Percentiles rank a stretch among this genome's conserved stretches.
Conservation (phyloP, 2,329 filamentous ascomycete species). For the Alternaria sp. region DNA sequence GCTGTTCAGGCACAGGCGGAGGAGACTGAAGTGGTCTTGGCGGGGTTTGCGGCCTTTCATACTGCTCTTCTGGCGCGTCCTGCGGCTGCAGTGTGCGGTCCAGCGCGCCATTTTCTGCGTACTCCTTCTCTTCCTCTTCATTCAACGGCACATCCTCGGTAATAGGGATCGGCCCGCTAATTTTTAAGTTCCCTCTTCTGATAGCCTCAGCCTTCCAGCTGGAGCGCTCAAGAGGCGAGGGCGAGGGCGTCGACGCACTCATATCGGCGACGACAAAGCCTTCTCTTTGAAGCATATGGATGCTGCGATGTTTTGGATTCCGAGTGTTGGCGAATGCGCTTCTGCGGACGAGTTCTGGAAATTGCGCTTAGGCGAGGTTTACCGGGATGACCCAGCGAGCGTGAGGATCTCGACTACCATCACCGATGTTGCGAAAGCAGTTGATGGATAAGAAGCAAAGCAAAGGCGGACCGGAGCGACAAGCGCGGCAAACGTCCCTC, state of each 20-base stretch:
- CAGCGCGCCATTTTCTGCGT: constrained; percentile 31
- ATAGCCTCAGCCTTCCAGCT: constrained; percentile 51
- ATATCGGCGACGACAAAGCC: constrained; percentile 39
- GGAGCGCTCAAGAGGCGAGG: constrained; percentile 37
- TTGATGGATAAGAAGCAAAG: neutral
- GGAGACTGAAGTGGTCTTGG: constrained; percentile 20
- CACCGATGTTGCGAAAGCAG: constrained; percentile 13
- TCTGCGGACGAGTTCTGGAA: constrained; percentile 24
- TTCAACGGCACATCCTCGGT: constrained; percentile 44
- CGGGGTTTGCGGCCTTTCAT: constrained; percentile 18
- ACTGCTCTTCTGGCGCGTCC: constrained; percentile 19
- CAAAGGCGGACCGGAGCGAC: neutral
- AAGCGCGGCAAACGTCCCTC: constrained; percentile 1
- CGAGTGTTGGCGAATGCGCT: constrained; percentile 15
- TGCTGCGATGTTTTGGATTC: constrained; percentile 18
- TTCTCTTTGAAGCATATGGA: constrained; percentile 43
- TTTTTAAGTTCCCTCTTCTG: constrained; percentile 46
- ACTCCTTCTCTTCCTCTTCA: constrained; percentile 43
- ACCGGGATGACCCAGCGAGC: constrained; percentile 29
- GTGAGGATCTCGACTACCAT: constrained; percentile 24
- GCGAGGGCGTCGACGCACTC: constrained; percentile 32
- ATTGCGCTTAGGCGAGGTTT: constrained; percentile 31
- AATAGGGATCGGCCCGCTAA: constrained; percentile 48
- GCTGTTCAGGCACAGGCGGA: constrained; percentile 16
- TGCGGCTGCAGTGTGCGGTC: constrained; percentile 17